Percentiles rank a stretch among this genome's conserved stretches.
Evolutionary conservation across 2,329 filamentous ascomycete genomes (phyloP).

Genomic region (Ceratocystis cubensis): DNA sequence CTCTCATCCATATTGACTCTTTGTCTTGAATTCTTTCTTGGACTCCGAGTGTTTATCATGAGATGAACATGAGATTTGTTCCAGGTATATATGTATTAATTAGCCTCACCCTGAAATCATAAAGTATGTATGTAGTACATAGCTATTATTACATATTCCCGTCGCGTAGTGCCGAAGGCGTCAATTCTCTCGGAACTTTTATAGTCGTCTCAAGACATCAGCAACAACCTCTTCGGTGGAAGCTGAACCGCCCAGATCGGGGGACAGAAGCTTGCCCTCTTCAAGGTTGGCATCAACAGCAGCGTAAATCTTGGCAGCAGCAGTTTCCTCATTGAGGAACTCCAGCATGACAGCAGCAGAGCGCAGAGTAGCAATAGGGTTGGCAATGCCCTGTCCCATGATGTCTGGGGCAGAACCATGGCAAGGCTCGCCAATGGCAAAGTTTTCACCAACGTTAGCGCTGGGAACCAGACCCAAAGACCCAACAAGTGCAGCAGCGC

Average conservation of each 20-base stretch:
- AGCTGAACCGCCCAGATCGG: conserved; percentile 80
- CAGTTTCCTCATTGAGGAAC: conserved; percentile 77
- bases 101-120: background rate
- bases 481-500: conserved; percentile 84
- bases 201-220: conserved; percentile 76
- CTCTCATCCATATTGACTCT: background rate
- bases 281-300: conserved; percentile 84
- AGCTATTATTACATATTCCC: conserved; percentile 6
- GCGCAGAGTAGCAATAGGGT: conserved; percentile 88
- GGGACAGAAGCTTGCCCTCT: conserved; percentile 69
- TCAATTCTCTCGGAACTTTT: conserved; percentile 25
- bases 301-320: conserved; percentile 78
- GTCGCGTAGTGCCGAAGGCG: too few species aligned
- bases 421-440: conserved; percentile 96
- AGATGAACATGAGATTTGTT: background rate
- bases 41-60: background rate
- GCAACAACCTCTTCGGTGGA: conserved; percentile 75
- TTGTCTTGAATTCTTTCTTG: background rate
- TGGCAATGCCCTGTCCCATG: conserved; percentile 80
- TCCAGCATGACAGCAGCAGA: conserved; percentile 92
- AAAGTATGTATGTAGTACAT: background rate
- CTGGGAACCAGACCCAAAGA: conserved; percentile 84
- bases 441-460: conserved; percentile 86
- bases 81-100: background rate
- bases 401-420: conserved; percentile 95